phyloP scores from a whole-genome alignment of 2,329 filamentous ascomycete species.

The Ambrosiella cleistominuta region DNA sequence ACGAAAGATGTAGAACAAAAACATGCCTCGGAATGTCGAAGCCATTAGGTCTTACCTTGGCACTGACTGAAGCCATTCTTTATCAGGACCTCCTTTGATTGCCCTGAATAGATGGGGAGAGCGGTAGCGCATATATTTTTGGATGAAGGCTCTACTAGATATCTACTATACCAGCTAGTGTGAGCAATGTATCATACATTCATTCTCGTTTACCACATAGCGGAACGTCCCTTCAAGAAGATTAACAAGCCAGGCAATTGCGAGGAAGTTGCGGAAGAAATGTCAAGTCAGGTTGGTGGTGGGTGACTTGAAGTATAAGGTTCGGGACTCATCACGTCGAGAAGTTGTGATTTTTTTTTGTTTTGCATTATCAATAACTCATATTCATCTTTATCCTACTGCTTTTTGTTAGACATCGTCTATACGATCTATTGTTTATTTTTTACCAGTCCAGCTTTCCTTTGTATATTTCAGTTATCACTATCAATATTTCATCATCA shows the following conservation, averaged over 20 bases:
- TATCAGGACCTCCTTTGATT: too few relatives aligned
- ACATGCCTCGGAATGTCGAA: too few relatives aligned
- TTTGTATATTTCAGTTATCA: not conserved
- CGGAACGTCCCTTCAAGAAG: not conserved
- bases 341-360: not conserved
- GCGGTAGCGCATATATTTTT: not conserved
- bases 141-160: not conserved
- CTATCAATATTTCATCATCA: not conserved
- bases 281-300: not conserved
- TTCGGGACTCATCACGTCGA: not conserved
- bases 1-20: too few relatives aligned
- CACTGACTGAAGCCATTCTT: too few relatives aligned
- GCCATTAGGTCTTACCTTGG: too few relatives aligned
- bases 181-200: not conserved
- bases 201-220: not conserved
- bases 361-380: not conserved
- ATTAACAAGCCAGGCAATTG: not conserved
- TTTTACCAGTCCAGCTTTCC: not conserved
- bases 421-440: not conserved
- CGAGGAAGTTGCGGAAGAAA: not conserved
- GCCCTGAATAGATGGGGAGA: too few relatives aligned
- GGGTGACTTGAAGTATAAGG: not conserved
- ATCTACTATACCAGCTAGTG: not conserved
- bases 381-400: not conserved
- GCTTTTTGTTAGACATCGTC: not conserved